Conservation (phyloP, 2,329 filamentous ascomycete genomes). For the Penicillium sp. region DNA sequence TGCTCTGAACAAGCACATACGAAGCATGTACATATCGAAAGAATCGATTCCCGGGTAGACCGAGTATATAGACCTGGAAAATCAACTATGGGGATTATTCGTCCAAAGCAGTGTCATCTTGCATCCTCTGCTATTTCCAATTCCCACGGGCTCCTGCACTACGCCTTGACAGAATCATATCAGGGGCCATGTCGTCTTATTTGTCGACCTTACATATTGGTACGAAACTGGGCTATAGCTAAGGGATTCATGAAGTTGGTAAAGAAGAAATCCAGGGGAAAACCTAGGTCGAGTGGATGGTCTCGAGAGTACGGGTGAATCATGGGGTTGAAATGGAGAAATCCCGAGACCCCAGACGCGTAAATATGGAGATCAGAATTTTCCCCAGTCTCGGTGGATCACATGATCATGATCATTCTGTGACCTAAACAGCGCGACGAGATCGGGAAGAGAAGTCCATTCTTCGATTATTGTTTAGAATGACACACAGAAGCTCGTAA, state of each 20-base stretch:
- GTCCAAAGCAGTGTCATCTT: background rate
- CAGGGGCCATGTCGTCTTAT: background rate
- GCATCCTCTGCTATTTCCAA: background rate
- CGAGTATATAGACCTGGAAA: background rate
- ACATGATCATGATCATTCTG: no score
- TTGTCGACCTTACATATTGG: constrained; percentile 3
- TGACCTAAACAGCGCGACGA: background rate
- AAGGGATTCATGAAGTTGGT: background rate
- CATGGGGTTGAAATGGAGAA: background rate
- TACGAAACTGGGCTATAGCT: constrained; percentile 7
- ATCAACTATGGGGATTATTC: background rate
- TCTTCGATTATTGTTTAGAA: background rate
- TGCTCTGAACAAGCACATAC: background rate
- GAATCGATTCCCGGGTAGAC: background rate
- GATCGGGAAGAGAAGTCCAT: background rate
- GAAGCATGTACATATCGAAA: background rate
- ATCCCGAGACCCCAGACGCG: background rate
- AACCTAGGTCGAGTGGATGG: no score
- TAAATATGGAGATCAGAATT: background rate
- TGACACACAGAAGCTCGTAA: background rate
- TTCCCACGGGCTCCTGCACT: background rate
- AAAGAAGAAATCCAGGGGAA: background rate
- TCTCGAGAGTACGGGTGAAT: no score
- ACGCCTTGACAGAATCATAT: no score
- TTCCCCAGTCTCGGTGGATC: background rate